phyloP scores from a whole-genome alignment of 2,329 filamentous ascomycete species.

The Stagonosporopsis chrysanthemi region DNA sequence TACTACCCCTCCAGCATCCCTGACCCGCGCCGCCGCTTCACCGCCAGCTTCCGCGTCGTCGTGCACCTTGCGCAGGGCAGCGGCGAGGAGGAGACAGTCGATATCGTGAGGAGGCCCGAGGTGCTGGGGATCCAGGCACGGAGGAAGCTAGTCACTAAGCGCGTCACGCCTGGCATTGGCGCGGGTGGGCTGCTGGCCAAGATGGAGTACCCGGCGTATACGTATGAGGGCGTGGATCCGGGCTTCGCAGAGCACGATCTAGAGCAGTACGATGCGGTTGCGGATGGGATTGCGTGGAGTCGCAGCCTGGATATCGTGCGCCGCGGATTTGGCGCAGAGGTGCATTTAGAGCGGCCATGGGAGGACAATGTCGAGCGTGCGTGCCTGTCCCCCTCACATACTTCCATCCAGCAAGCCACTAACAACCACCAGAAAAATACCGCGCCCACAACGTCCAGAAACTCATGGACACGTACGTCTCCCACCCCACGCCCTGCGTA shows the following conservation, averaged over 20 bases:
- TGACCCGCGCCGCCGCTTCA: slow-evolving; percentile 55
- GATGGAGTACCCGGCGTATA: slow-evolving; percentile 58
- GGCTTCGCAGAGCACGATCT: slow-evolving; percentile 77
- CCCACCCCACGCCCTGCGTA: slow-evolving; percentile 48
- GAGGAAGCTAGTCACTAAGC: slow-evolving; percentile 56
- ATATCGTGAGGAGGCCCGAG: slow-evolving; percentile 58
- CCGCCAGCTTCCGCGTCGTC: slow-evolving; percentile 57
- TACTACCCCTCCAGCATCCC: slow-evolving; percentile 70
- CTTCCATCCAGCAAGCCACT: background rate
- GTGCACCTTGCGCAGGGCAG: slow-evolving; percentile 63
- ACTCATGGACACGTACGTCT: slow-evolving; percentile 49
- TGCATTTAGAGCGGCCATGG: slow-evolving; percentile 55
- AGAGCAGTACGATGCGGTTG: slow-evolving; percentile 70
- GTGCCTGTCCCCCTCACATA: background rate
- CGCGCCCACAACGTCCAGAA: slow-evolving; percentile 47
- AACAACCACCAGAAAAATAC: slow-evolving; percentile 43
- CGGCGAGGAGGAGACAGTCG: slow-evolving; percentile 53
- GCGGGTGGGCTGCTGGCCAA: slow-evolving; percentile 55
- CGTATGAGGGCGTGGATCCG: slow-evolving; percentile 63
- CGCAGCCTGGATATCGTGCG: slow-evolving; percentile 67
- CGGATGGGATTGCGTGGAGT: slow-evolving; percentile 73
- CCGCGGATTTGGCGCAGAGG: slow-evolving; percentile 64
- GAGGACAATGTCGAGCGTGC: slow-evolving; percentile 52
- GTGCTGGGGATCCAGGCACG: slow-evolving; percentile 63
- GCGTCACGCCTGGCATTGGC: slow-evolving; percentile 60